Conservation (phyloP, 306 rosid species). For the Glycine latifolia region DNA sequence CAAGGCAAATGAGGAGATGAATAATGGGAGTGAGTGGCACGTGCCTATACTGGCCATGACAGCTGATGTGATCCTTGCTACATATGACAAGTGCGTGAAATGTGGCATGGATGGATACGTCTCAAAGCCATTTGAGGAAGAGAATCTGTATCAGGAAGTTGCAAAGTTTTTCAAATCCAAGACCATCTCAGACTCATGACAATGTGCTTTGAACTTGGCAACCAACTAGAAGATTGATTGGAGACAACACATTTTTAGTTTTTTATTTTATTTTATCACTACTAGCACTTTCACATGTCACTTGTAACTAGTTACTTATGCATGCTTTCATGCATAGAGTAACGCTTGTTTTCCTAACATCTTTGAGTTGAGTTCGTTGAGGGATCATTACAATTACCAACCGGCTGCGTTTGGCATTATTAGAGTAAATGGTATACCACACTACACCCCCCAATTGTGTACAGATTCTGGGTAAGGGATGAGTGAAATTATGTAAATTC, state of each 20-base stretch:
- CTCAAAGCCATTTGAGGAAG: slow-evolving; percentile 93
- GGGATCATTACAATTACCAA: slow-evolving; percentile 50
- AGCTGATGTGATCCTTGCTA: slow-evolving; percentile 92
- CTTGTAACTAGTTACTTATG: slow-evolving; percentile 22
- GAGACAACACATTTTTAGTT: background rate
- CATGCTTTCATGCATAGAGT: slow-evolving; percentile 33
- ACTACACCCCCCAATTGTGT: slow-evolving; percentile 48
- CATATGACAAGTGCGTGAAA: slow-evolving; percentile 79
- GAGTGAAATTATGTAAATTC: slow-evolving; percentile 60
- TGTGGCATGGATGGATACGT: slow-evolving; percentile 95
- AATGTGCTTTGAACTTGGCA: slow-evolving; percentile 3
- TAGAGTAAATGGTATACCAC: slow-evolving; percentile 57
- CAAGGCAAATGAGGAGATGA: slow-evolving; percentile 60
- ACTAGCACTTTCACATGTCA: slow-evolving; percentile 40
- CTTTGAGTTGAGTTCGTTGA: slow-evolving; percentile 26
- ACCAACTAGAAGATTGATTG: background rate
- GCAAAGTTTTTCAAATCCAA: slow-evolving; percentile 72
- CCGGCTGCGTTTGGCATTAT: slow-evolving; percentile 48
- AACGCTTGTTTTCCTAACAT: slow-evolving; percentile 26
- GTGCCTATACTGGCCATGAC: slow-evolving; percentile 90
- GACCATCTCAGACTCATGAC: slow-evolving; percentile 46
- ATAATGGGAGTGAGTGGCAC: slow-evolving; percentile 60
- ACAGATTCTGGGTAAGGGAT: slow-evolving; percentile 51
- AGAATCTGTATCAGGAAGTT: slow-evolving; percentile 83
- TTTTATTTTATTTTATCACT: background rate